Conservation (phyloP, 345 rosid species). For the Salix brachista region DNA sequence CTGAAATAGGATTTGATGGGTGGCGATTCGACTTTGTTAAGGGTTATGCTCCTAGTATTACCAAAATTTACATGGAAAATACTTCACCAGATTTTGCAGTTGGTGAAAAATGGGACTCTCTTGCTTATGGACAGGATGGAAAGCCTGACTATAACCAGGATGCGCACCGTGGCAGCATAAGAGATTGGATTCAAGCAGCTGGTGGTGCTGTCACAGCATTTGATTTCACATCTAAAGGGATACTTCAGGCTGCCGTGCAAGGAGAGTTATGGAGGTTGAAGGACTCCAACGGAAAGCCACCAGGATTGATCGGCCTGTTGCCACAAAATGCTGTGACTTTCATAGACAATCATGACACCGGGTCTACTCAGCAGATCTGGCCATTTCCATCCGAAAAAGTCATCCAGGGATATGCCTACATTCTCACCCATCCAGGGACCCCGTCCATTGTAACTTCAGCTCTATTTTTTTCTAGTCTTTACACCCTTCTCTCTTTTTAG, state of each 20-base stretch:
- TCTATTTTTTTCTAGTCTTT: neutral
- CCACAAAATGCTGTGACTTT: slow-evolving; percentile 78
- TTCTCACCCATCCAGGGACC: slow-evolving; percentile 78
- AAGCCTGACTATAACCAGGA: slow-evolving; percentile 51
- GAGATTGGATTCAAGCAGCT: slow-evolving; percentile 57
- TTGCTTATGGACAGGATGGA: slow-evolving; percentile 52
- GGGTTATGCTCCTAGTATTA: slow-evolving; percentile 60
- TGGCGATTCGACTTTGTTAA: slow-evolving; percentile 71
- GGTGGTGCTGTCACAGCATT: slow-evolving; percentile 63
- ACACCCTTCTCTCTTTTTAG: neutral
- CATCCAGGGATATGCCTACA: slow-evolving; percentile 84
- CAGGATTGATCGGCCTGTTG: slow-evolving; percentile 66
- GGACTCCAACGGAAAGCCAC: slow-evolving; percentile 66
- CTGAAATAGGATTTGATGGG: slow-evolving; percentile 68
- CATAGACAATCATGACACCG: slow-evolving; percentile 80
- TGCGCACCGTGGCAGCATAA: slow-evolving; percentile 49
- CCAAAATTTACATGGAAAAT: slow-evolving; percentile 43
- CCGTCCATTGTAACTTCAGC: slow-evolving; percentile 55
- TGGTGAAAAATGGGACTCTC: slow-evolving; percentile 67
- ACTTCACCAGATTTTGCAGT: slow-evolving; percentile 73
- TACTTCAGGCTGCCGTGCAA: slow-evolving; percentile 66
- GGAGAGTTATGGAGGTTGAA: slow-evolving; percentile 78
- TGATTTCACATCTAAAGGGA: slow-evolving; percentile 86
- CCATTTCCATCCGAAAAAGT: slow-evolving; percentile 75
- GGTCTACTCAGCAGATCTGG: slow-evolving; percentile 56